phyloP scores from a whole-genome alignment of 2,329 filamentous ascomycete genomes.

The Claviceps maximensis region DNA sequence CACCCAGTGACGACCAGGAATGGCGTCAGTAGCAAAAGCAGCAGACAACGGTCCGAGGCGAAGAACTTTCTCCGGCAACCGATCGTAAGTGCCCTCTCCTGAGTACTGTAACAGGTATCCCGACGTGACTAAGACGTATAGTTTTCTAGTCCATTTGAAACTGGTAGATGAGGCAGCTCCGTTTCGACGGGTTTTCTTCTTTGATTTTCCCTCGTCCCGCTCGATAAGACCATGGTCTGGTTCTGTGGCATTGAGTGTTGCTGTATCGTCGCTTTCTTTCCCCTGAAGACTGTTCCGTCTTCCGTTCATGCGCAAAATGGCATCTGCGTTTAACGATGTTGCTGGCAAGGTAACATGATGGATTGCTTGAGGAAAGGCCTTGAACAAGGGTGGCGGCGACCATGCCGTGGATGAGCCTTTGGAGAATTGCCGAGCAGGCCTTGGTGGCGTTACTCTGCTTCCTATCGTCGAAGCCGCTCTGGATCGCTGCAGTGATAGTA shows the following conservation, averaged over 20 bases:
- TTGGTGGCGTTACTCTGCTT: conserved; percentile 5
- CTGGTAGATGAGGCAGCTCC: conserved; percentile 27
- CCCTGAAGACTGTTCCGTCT: conserved; percentile 22
- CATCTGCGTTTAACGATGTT: conserved; percentile 54
- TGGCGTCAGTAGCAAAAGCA: conserved; percentile 67
- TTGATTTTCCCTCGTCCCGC: conserved; percentile 23
- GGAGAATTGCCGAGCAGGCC: conserved; percentile 8
- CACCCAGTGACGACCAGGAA: conserved; percentile 70
- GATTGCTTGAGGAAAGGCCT: conserved; percentile 73
- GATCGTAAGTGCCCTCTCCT: conserved; percentile 54
- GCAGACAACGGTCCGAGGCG: conserved; percentile 62
- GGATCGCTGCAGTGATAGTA: conserved; percentile 5
- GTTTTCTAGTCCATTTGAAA: conserved; percentile 56
- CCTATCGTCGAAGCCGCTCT: conserved; percentile 7
- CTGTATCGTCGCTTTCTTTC: conserved; percentile 7
- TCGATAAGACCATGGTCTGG: background rate
- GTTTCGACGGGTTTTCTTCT: conserved; percentile 34
- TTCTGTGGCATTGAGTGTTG: background rate
- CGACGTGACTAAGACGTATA: conserved; percentile 57
- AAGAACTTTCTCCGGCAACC: conserved; percentile 60
- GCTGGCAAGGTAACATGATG: conserved; percentile 60
- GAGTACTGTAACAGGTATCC: conserved; percentile 66
- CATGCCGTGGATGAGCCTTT: conserved; percentile 32
- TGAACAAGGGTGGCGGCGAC: conserved; percentile 67
- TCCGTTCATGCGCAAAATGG: conserved; percentile 49